Evolutionary conservation across 2,329 filamentous ascomycete genomes (phyloP).

Genomic region (Cladosporium halotolerans): DNA sequence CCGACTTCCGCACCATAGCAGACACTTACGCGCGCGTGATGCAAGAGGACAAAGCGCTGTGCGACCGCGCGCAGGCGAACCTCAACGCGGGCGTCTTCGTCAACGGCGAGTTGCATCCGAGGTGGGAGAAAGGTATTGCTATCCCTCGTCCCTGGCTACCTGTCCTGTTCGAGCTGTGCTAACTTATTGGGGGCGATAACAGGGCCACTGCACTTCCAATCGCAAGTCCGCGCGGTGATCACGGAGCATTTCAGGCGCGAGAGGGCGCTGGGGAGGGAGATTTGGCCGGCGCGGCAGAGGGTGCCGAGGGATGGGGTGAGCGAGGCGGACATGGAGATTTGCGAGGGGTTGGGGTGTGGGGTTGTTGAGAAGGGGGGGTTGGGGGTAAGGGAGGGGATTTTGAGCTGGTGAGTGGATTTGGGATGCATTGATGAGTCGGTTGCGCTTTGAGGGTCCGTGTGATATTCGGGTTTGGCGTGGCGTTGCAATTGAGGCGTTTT

Average conservation of each 20-base stretch:
- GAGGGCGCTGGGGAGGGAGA: slow-evolving; percentile 38
- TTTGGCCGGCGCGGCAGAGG: slow-evolving; percentile 45
- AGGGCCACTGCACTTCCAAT: slow-evolving; percentile 50
- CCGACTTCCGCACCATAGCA: slow-evolving; percentile 50
- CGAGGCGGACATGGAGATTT: slow-evolving; percentile 18
- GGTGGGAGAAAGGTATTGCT: slow-evolving; percentile 11
- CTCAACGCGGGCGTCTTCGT: slow-evolving; percentile 53
- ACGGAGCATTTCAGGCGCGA: slow-evolving; percentile 44
- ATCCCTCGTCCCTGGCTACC: slow-evolving; percentile 17
- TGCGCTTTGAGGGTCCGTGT: too few species aligned
- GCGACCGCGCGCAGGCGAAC: slow-evolving; percentile 52
- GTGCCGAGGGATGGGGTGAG: slow-evolving; percentile 4
- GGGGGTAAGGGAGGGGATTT: neutral
- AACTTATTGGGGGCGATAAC: slow-evolving; percentile 28
- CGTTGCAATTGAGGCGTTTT: too few species aligned
- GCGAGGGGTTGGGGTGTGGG: slow-evolving; percentile 8
- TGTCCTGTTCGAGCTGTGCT: too few species aligned
- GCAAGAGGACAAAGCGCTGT: slow-evolving; percentile 58
- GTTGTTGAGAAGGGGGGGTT: neutral
- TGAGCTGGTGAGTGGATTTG: neutral
- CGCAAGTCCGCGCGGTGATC: slow-evolving; percentile 40
- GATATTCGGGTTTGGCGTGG: too few species aligned
- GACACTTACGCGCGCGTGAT: slow-evolving; percentile 56
- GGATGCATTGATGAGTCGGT: too few species aligned
- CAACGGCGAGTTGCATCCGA: slow-evolving; percentile 55